phyloP scores from a whole-genome alignment of 306 rosid genomes.

The Vigna nakashimae region DNA sequence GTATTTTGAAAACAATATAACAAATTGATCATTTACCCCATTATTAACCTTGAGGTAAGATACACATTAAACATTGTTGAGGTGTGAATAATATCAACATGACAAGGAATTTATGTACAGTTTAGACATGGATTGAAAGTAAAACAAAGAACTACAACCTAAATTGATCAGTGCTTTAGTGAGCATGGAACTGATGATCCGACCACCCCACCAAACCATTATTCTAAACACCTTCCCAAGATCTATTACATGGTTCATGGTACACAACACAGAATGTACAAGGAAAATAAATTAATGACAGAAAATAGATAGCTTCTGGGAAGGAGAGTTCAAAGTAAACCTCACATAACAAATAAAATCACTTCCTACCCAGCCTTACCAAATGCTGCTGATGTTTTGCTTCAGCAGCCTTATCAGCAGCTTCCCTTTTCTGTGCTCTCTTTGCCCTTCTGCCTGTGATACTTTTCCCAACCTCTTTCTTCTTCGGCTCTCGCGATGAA shows the following conservation, averaged over 20 bases:
- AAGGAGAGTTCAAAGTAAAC: slow-evolving; percentile 22
- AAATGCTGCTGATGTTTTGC: slow-evolving; percentile 78
- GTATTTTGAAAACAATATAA: too few species aligned
- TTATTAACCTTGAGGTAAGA: too few species aligned
- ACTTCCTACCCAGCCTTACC: slow-evolving; percentile 70
- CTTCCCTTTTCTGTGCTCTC: slow-evolving; percentile 86
- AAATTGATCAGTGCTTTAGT: slow-evolving; percentile 39
- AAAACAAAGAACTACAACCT: slow-evolving; percentile 34
- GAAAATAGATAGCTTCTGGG: slow-evolving; percentile 20
- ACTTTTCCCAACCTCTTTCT: slow-evolving; percentile 55
- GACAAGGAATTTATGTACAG: slow-evolving; percentile 44
- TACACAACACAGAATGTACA: slow-evolving; percentile 43
- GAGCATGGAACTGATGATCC: slow-evolving; percentile 35
- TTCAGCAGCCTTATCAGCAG: slow-evolving; percentile 87
- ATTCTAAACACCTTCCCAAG: slow-evolving; percentile 49
- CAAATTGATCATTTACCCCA: too few species aligned
- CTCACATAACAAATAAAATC: slow-evolving; percentile 29
- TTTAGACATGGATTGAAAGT: slow-evolving; percentile 27
- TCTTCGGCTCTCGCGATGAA: slow-evolving; percentile 64
- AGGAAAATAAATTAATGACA: not conserved
- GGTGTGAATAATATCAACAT: too few species aligned
- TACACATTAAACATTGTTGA: too few species aligned
- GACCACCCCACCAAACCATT: slow-evolving; percentile 44
- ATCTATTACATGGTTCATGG: slow-evolving; percentile 30
- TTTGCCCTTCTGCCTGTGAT: slow-evolving; percentile 81